Conservation (phyloP, 352 stramenopile species). For the Pythium brassicae region DNA sequence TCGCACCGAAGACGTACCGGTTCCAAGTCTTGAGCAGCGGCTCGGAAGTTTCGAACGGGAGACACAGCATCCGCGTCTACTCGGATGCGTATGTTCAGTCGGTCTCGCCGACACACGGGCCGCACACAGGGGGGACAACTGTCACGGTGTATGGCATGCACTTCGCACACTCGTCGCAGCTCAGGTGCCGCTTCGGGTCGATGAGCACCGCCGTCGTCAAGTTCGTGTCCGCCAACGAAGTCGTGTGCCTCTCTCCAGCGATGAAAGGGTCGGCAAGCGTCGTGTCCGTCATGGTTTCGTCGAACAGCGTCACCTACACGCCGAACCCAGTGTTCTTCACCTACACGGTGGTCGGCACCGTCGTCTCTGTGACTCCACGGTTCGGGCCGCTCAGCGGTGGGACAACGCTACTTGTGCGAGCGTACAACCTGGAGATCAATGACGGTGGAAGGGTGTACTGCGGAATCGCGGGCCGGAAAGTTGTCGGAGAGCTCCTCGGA, state of each 20-base stretch:
- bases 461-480: constrained; percentile 28
- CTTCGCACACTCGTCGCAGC: constrained; percentile 48
- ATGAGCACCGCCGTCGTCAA: constrained; percentile 39
- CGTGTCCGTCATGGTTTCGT: constrained; percentile 55
- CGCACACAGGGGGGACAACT: constrained; percentile 66
- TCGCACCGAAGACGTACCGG: constrained; percentile 46
- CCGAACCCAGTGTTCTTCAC: constrained; percentile 77
- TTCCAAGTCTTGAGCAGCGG: constrained; percentile 85
- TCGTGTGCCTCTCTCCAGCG: constrained; percentile 60
- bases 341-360: constrained; percentile 46
- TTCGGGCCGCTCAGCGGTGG: constrained; percentile 47
- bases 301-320: constrained; percentile 61
- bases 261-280: constrained; percentile 33
- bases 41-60: constrained; percentile 47
- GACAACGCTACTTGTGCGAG: constrained; percentile 48
- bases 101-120: constrained; percentile 68
- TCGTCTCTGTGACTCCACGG: constrained; percentile 52
- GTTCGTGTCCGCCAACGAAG: constrained; percentile 63
- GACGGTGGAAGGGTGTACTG: constrained; percentile 29
- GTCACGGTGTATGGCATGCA: constrained; percentile 85
- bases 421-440: constrained; percentile 55
- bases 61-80: constrained; percentile 61
- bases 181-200: constrained; percentile 82
- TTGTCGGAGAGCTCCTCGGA: constrained; percentile 25
- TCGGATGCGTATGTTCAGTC: constrained; percentile 63